These are phyloP conservation scores for Megacollybia marginata DNA, from an alignment of 768 basidiomycete genomes.

Conservation along the genomic window DNA sequence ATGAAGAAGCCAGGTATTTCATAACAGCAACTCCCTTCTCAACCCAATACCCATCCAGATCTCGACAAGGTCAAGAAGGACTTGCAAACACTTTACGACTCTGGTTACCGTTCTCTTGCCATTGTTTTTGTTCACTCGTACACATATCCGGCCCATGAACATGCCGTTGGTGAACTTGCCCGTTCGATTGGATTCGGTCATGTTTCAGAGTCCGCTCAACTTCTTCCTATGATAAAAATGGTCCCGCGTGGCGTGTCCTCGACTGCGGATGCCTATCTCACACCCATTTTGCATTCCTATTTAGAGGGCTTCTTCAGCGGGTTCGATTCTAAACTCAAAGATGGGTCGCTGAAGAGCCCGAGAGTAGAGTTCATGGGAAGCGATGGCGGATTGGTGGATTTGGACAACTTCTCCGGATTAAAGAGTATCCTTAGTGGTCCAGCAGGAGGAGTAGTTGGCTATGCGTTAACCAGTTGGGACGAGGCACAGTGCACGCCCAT, in stretches of 20 bases:
- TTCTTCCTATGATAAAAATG: conserved; percentile 95
- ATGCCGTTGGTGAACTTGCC: conserved; percentile 63
- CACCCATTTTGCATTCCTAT: conserved; percentile 78
- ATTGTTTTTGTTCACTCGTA: conserved; percentile 90
- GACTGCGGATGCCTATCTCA: conserved; percentile 93
- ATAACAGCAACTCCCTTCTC: neutral
- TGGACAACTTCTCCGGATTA: conserved; percentile 82
- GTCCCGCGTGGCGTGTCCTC: conserved; percentile 89
- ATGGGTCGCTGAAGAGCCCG: conserved; percentile 49
- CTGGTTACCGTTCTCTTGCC: conserved; percentile 86
- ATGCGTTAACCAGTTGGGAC: conserved; percentile 90
- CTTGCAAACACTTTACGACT: conserved; percentile 62
- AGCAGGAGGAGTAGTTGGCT: conserved; percentile 94
- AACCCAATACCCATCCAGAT: conserved; percentile 32
- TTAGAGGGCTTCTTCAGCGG: conserved; percentile 88
- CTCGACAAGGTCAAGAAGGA: conserved; percentile 44
- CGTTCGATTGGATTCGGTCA: conserved; percentile 81
- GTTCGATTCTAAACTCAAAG: conserved; percentile 69
- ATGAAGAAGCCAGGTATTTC: conserved; percentile 58
- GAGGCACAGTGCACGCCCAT: conserved; percentile 60
- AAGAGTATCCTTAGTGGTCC: conserved; percentile 92
- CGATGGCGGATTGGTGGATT: conserved; percentile 80
- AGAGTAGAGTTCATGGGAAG: conserved; percentile 95
- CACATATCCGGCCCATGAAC: conserved; percentile 85
- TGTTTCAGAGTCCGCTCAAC: conserved; percentile 78